A percentile compares a stretch with the other conserved stretches of the same genome.
Conservation (phyloP, 495 filamentous ascomycete species). For the Evansstolkia leycettana region DNA sequence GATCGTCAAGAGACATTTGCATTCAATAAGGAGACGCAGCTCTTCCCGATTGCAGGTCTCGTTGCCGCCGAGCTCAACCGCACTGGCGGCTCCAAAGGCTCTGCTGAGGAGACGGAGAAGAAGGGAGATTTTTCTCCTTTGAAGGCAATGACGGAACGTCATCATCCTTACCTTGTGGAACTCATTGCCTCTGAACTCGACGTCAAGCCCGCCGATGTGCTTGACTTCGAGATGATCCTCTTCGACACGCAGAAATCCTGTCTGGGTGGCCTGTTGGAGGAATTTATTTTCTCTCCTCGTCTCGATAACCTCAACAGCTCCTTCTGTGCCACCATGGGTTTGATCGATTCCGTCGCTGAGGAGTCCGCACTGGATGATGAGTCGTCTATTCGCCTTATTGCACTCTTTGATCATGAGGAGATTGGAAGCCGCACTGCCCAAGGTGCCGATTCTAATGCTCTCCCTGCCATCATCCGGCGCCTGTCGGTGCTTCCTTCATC, state of each 20-base stretch:
- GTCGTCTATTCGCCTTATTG: conserved; percentile 70
- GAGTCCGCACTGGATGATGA: conserved; percentile 56
- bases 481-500: conserved; percentile 62
- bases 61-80: conserved; percentile 80
- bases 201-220: conserved; percentile 52
- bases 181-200: conserved; percentile 73
- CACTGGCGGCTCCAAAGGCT: conserved; percentile 32
- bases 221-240: conserved; percentile 92
- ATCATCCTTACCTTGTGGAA: conserved; percentile 78
- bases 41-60: conserved; percentile 87
- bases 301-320: conserved; percentile 95
- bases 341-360: conserved; percentile 67
- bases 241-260: conserved; percentile 89
- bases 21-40: conserved; percentile 93
- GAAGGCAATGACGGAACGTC: conserved; percentile 65
- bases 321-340: conserved; percentile 69
- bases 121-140: conserved; percentile 51
- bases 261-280: conserved; percentile 81
- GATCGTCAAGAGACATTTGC: conserved; percentile 72
- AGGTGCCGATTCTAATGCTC: conserved; percentile 82
- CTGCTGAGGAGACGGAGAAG: conserved; percentile 17
- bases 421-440: conserved; percentile 87
- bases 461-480: conserved; percentile 79
- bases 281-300: conserved; percentile 86
- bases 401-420: conserved; percentile 96